Conservation (phyloP, 2,329 filamentous ascomycete genomes). For the Fusarium sp. region DNA sequence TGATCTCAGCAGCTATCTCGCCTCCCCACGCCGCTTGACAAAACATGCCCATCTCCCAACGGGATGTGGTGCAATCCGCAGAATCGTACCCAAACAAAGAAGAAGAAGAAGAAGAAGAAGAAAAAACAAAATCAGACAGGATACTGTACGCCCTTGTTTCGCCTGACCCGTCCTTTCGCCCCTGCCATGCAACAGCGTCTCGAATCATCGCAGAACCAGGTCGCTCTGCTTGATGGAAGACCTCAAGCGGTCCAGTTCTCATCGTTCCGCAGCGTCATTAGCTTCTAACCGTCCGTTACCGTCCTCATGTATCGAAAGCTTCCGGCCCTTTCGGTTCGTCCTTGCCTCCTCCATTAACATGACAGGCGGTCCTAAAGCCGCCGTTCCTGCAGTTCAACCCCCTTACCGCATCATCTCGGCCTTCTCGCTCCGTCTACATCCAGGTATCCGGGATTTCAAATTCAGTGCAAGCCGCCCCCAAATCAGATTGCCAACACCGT, state of each 20-base stretch:
- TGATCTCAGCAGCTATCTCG: constrained; percentile 33
- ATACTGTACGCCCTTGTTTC: constrained; percentile 36
- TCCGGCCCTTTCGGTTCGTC: constrained; percentile 18
- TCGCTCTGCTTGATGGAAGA: constrained; percentile 25
- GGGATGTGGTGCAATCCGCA: constrained; percentile 19
- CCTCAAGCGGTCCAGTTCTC: constrained; percentile 21
- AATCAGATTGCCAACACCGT: constrained; percentile 48
- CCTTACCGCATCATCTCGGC: constrained; percentile 10
- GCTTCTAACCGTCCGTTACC: constrained; percentile 37
- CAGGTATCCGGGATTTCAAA: constrained; percentile 41
- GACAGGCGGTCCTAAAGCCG: constrained; percentile 4
- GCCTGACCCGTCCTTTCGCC: constrained; percentile 22
- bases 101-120: not conserved
- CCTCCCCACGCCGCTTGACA: constrained; percentile 36
- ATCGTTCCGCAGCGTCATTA: constrained; percentile 29
- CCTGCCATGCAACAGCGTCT: constrained; percentile 34
- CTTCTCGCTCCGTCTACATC: constrained; percentile 37
- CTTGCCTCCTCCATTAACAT: constrained; percentile 29
- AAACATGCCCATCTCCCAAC: constrained; percentile 32
- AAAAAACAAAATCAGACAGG: constrained; percentile 26
- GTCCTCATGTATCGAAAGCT: constrained; percentile 33
- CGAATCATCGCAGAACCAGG: constrained; percentile 30
- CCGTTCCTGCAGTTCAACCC: constrained; percentile 2
- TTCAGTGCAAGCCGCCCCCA: constrained; percentile 45
- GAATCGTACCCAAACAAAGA: constrained; percentile 19